Evolutionary conservation across 352 stramenopile species (phyloP), one percentile per base, ranked within the genome.

Genomic region (Globisporangium apiculatum): DNA sequence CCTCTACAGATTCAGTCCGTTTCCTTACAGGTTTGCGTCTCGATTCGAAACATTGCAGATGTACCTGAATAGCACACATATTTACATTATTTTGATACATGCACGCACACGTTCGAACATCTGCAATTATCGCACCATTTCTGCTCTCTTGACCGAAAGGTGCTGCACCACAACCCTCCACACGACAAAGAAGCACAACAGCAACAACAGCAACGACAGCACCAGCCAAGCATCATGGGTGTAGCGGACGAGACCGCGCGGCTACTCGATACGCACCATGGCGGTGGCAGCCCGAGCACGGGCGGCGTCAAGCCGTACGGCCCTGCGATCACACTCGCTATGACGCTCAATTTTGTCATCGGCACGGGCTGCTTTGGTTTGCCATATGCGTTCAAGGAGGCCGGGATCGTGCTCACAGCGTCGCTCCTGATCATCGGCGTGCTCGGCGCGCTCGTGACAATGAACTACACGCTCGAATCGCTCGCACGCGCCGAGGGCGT

Each of bases 381-480:
- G 38, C 84, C 84, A 10, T 91, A 75, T 60, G 84, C 84, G 14
- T 94, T 94, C 68, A 79, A 76, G 66, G 60, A 82, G 52, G 82
- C 73, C 9, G 84, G 84, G 48, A 76, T 94, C 46, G 72, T 68
- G 14, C 76, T 94, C 53, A 78, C 73, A 17, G 65, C 79, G 8
- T 57, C 58, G 14, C 70, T 94, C 58, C 78, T 94, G 63, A 53
- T 88, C 45, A 51, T 82, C 14, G 82, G 84, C 52, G 76, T 87
- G 36, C 15, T 80, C 3, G 79, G 79, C 35, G 82, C 81, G 36
- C 58, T 91, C 14, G 51, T 94, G 48, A 91, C 84, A 24, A 94
- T 94, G 84, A 94, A 94, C 69, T 94, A 94, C 72, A 94, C 84
- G 62, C 71, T 94, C 52, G 84, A 94, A 60, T 87, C 82, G 7